Evolutionary conservation across 2,329 filamentous ascomycete genomes (phyloP).

Genomic region (Pseudogymnoascus sp.): DNA sequence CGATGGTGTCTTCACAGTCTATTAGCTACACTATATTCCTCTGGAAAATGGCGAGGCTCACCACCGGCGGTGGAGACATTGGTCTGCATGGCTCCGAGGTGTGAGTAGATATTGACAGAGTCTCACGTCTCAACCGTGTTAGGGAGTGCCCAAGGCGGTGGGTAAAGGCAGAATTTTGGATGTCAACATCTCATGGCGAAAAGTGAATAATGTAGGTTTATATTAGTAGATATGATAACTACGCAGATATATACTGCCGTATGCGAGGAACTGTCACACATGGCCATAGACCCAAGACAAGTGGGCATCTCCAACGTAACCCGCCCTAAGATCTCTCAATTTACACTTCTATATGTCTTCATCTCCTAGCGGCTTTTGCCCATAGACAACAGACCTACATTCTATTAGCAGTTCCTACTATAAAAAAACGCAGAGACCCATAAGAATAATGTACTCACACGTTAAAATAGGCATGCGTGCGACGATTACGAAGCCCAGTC

Average conservation of each 20-base stretch:
- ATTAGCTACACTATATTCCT: constrained; percentile 14
- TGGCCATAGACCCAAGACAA: too few relatives aligned
- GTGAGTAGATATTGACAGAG: not conserved
- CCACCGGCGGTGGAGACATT: constrained; percentile 29
- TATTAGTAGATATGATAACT: too few relatives aligned
- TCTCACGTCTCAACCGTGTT: not conserved
- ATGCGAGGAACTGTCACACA: too few relatives aligned
- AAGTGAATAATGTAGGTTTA: not conserved
- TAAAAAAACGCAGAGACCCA: not conserved
- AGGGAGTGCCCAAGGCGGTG: not conserved
- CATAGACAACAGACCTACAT: not conserved
- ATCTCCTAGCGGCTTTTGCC: not conserved
- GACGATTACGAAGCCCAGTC: constrained; percentile 15
- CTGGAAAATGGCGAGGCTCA: constrained; percentile 16
- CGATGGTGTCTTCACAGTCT: constrained; percentile 28
- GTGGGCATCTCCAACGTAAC: too few relatives aligned
- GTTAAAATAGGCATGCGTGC: constrained; percentile 20
- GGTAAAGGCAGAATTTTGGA: not conserved
- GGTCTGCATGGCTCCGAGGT: not conserved
- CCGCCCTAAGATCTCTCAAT: not conserved
- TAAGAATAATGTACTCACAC: constrained; percentile 13
- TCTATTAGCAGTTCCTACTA: not conserved
- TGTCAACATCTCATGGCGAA: not conserved
- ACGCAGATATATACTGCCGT: too few relatives aligned
- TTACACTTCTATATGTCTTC: not conserved